Evolutionary conservation across 1,284 basidiomycete species (phyloP).

Genomic region (Vanrija pseudolonga): DNA sequence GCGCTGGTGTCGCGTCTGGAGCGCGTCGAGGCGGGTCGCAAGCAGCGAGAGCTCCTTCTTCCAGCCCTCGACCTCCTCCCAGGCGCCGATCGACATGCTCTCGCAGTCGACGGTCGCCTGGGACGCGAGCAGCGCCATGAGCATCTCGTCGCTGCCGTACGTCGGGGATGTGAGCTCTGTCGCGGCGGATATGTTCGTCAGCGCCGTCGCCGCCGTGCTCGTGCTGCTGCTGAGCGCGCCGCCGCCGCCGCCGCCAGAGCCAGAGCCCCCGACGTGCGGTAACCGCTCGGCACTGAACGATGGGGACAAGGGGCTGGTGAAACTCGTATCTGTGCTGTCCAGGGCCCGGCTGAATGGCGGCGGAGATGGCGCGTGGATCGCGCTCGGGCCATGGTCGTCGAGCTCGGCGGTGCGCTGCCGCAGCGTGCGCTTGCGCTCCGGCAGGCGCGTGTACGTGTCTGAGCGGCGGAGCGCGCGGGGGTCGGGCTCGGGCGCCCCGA

Average conservation of each 20-base stretch:
- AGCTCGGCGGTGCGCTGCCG: no score
- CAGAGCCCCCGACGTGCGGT: no score
- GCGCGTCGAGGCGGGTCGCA: conserved; percentile 35
- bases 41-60: conserved; percentile 60
- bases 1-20: conserved; percentile 45
- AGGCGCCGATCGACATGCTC: conserved; percentile 65
- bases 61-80: conserved; percentile 84
- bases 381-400: no score
- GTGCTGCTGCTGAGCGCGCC: conserved; percentile 4
- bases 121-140: conserved; percentile 76
- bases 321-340: neutral
- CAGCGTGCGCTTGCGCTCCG: no score
- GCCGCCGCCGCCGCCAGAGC: no score
- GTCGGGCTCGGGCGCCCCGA: neutral
- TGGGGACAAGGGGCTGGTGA: neutral
- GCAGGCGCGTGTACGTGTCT: no score
- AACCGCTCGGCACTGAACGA: no score
- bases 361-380: no score
- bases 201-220: conserved; percentile 2
- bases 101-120: conserved; percentile 73
- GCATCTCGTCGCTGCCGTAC: conserved; percentile 60
- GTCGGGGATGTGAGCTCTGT: neutral
- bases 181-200: neutral
- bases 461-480: no score
- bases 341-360: no score